Evolutionary conservation across 495 filamentous ascomycete species (phyloP), one percentile per base, ranked within the genome.

Genomic region (Lophiostoma macrostomum): DNA sequence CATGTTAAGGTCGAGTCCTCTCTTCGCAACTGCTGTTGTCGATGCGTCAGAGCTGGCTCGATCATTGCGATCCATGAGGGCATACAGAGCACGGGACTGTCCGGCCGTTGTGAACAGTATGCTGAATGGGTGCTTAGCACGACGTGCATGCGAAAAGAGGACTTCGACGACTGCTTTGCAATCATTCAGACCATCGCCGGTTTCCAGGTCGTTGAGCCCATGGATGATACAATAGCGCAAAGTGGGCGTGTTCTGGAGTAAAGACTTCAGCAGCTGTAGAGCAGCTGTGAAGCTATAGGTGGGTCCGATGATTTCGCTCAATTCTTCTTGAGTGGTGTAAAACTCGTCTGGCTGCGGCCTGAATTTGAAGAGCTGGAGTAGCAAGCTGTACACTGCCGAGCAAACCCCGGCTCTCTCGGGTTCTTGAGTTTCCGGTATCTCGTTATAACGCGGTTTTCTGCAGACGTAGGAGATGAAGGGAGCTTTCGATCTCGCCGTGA

Each of bases 311-410:
- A 38, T 7, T 5, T 14, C 7, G 11, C 19, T 24, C 25, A 30
- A 16, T 28, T n/a, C 24, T n/a, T 16, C 24, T 3, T 22, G 11
- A 19, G 28, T 19, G 3, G 31, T n/a, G 23, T 7, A 10, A 18
- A 45, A 45, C 5, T n/a, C 25, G 31, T 45, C 41, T 16, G 28
- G 12, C 22, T n/a, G 25, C 7, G 41, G 22, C 23, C 22, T 22
- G 23, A 28, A 45, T n/a, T 19, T 10, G 4, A 45, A 27, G 7
- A 45, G 41, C 25, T 45, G 41, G 8, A 45, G 14, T 13, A 45
- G 28, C 24, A 45, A 27, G 31, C 41, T 28, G 41, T 27, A 45
- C 25, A 45, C 41, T 14, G 31, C 8, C 31, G 41, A 45, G 19
- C 28, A 14, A 3, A 45, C 4, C 20, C 41, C 41, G 5, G 41